phyloP scores from a whole-genome alignment of 2,329 filamentous ascomycete genomes.

The Ceratocystis variospora region DNA sequence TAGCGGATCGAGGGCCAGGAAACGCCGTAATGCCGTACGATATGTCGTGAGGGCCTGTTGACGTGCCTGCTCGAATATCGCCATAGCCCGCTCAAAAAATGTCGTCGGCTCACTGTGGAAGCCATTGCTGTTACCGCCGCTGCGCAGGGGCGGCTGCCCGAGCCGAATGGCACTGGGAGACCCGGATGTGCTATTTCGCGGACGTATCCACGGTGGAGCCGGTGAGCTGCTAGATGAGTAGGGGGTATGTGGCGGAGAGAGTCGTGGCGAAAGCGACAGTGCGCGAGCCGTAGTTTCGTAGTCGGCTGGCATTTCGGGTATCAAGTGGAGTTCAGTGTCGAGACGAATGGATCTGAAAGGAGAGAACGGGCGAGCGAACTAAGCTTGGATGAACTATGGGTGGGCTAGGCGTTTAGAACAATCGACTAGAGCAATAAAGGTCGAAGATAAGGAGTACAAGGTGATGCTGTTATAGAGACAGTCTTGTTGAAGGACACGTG shows the following conservation, averaged over 20 bases:
- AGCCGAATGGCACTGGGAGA: conserved; percentile 21
- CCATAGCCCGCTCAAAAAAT: neutral
- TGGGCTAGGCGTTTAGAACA: neutral
- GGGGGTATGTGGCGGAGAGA: conserved; percentile 23
- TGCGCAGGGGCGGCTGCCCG: conserved; percentile 26
- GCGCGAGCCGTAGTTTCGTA: conserved; percentile 37
- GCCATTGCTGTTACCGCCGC: conserved; percentile 20
- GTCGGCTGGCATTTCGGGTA: conserved; percentile 35
- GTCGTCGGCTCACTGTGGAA: neutral
- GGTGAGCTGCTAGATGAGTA: conserved; percentile 24
- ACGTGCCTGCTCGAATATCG: conserved; percentile 26
- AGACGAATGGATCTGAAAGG: neutral
- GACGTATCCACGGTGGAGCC: conserved; percentile 26
- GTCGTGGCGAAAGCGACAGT: conserved; percentile 32
- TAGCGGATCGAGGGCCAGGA: conserved; percentile 41
- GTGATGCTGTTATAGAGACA: neutral
- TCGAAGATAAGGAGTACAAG: neutral
- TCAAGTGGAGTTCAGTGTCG: neutral
- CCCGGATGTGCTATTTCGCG: conserved; percentile 28
- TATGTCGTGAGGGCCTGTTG: conserved; percentile 33
- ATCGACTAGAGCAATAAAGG: neutral
- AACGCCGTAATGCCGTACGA: conserved; percentile 29
- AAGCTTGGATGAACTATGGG: neutral
- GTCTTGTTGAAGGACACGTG: too few species aligned
- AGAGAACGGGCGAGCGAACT: neutral